Conservation (phyloP, 257 asterid genomes). For the Anisodus tanguticus region DNA sequence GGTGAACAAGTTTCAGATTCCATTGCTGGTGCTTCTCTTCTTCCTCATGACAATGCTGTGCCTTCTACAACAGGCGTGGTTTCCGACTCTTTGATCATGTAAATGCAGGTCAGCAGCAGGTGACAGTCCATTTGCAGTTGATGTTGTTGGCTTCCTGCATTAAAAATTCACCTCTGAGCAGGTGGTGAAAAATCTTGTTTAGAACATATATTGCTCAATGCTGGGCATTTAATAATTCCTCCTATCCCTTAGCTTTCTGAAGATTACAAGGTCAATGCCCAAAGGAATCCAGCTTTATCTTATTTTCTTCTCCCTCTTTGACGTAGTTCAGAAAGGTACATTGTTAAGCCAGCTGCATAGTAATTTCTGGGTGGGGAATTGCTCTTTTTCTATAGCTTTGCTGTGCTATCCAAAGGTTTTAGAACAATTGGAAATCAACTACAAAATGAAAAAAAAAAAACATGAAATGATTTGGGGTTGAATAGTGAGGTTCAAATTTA, state of each 20-base stretch:
- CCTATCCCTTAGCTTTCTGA: neutral
- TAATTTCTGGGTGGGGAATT: neutral
- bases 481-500: neutral
- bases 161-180: neutral
- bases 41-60: conserved; percentile 27
- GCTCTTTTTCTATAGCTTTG: neutral
- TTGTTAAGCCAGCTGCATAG: neutral
- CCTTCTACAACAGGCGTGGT: neutral
- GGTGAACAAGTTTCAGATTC: conserved; percentile 27
- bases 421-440: no score
- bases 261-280: no score
- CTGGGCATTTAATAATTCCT: no score
- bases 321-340: neutral
- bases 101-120: neutral
- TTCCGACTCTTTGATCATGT: conserved; percentile 10
- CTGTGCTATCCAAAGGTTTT: neutral
- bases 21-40: neutral
- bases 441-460: neutral
- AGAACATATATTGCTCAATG: neutral
- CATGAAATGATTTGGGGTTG: no score
- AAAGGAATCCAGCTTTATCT: neutral
- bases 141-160: neutral
- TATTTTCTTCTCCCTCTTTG: neutral
- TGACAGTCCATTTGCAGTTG: conserved; percentile 10
- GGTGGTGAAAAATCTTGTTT: neutral